phyloP scores from a whole-genome alignment of 192 early-diverging fungal genomes.

The Backusella parvicylindrica region DNA sequence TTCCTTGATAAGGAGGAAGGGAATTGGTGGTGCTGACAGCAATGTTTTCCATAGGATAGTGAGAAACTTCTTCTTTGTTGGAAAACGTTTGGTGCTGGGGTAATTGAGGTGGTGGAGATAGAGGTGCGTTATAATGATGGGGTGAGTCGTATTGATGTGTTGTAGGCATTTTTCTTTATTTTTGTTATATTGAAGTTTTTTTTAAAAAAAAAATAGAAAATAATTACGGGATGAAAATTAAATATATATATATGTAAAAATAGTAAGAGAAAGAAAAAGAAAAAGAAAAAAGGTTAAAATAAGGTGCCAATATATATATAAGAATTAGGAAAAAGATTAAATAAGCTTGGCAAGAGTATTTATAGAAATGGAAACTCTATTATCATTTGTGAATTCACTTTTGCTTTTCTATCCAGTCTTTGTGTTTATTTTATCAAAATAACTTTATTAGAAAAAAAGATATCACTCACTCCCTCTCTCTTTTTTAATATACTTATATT shows the following conservation, averaged over 20 bases:
- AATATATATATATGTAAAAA: background rate
- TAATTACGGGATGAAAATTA: background rate
- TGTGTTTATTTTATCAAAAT: background rate
- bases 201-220: background rate
- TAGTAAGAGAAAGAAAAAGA: background rate
- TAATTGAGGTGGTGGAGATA: background rate
- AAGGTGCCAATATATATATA: background rate
- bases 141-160: background rate
- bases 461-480: background rate
- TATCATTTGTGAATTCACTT: background rate
- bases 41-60: background rate
- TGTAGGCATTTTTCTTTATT: background rate
- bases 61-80: background rate
- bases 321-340: background rate
- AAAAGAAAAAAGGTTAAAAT: background rate
- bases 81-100: background rate
- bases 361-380: background rate
- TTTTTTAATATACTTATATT: background rate
- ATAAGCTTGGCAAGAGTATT: background rate
- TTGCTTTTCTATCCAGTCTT: background rate
- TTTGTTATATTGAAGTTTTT: background rate
- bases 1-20: background rate
- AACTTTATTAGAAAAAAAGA: background rate
- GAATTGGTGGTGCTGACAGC: background rate
- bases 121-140: background rate